Percentiles rank a stretch among this genome's conserved stretches.
These are phyloP conservation scores for Centella asiatica DNA, from an alignment of 129 eudicot species.

Conservation along the genomic window DNA sequence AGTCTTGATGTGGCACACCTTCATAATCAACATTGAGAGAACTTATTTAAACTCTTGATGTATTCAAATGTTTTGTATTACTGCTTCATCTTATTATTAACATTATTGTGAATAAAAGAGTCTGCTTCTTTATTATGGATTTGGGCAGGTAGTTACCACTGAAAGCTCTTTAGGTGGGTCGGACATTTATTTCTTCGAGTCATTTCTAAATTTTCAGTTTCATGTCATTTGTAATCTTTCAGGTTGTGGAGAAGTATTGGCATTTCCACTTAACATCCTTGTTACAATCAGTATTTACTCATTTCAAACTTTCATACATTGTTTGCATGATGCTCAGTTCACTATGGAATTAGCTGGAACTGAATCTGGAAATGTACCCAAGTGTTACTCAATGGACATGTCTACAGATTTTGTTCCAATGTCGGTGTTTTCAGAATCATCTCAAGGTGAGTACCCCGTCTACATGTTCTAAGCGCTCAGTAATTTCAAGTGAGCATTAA, in stretches of 20 bases:
- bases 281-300: constrained; percentile 3
- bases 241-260: constrained; percentile 12
- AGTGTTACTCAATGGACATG: constrained; percentile 77
- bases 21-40: neutral
- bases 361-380: constrained; percentile 50
- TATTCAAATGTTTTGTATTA: neutral
- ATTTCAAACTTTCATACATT: constrained; percentile 20
- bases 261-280: constrained; percentile 4
- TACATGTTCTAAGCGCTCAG: neutral
- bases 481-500: neutral
- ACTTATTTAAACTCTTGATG: neutral
- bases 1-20: neutral
- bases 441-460: constrained; percentile 48
- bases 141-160: too few relatives aligned
- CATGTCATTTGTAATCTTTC: neutral
- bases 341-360: constrained; percentile 81
- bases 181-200: too few relatives aligned
- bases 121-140: too few relatives aligned
- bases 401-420: constrained; percentile 74
- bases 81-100: too few relatives aligned
- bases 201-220: neutral
- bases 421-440: constrained; percentile 82
- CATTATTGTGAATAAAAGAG: too few relatives aligned
- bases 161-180: too few relatives aligned
- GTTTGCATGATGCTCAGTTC: constrained; percentile 49